These are phyloP conservation scores for Cutaneotrichosporon sp. DNA, from an alignment of 1,284 basidiomycete genomes.

Conservation along the genomic window DNA sequence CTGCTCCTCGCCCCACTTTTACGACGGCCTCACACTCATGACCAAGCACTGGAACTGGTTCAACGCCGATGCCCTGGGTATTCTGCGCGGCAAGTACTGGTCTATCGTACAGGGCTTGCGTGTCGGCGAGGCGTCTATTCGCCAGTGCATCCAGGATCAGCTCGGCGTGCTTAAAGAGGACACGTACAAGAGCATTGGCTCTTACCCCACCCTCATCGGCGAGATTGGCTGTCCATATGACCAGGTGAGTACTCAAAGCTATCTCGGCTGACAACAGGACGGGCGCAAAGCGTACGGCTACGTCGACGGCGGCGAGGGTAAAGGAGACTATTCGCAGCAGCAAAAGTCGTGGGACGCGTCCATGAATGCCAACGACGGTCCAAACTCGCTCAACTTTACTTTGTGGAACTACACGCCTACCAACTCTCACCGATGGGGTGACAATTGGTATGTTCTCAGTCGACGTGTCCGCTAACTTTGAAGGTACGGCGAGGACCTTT, in stretches of 20 bases:
- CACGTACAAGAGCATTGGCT: constrained; percentile 53
- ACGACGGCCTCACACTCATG: constrained; percentile 73
- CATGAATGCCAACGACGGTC: constrained; percentile 80
- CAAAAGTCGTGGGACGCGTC: constrained; percentile 86
- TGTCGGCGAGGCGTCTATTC: constrained; percentile 75
- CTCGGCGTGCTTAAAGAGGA: constrained; percentile 69
- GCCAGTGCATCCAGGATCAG: constrained; percentile 76
- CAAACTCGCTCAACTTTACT: constrained; percentile 74
- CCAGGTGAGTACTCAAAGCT: constrained; percentile 52
- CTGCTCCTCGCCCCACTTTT: constrained; percentile 83
- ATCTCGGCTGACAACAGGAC: constrained; percentile 50
- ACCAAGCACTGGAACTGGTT: constrained; percentile 93
- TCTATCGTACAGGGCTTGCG: constrained; percentile 52
- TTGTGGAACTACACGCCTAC: constrained; percentile 84
- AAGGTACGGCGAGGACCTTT: constrained; percentile 94
- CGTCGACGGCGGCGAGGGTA: constrained; percentile 65
- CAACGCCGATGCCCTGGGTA: constrained; percentile 65
- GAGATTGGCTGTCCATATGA: constrained; percentile 95
- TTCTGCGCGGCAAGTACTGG: constrained; percentile 79
- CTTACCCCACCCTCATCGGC: constrained; percentile 89
- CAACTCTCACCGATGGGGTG: constrained; percentile 78
- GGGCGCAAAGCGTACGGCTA: constrained; percentile 75
- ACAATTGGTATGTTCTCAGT: too few species aligned
- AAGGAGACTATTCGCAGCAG: constrained; percentile 74
- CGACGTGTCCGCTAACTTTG: too few species aligned